Conservation (phyloP, 805 yeast species). For the Kazachstania bromeliacearum region DNA sequence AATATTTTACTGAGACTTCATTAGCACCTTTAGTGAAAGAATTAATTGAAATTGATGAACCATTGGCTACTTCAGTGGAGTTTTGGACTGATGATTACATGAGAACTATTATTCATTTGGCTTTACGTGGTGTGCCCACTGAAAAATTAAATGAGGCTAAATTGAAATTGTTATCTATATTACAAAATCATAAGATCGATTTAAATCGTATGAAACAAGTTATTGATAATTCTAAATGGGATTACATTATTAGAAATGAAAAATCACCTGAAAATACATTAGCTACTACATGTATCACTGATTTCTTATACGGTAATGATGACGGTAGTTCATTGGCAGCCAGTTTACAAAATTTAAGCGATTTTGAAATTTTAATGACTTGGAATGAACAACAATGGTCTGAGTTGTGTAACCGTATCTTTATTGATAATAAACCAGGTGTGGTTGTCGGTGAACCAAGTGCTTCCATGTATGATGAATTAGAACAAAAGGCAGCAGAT, state of each 20-base stretch:
- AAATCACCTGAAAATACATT: slow-evolving; percentile 47
- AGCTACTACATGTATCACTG: slow-evolving; percentile 60
- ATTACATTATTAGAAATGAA: slow-evolving; percentile 52
- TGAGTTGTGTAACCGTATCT: slow-evolving; percentile 38
- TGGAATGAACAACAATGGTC: slow-evolving; percentile 73
- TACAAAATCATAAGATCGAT: slow-evolving; percentile 57
- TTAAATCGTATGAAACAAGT: slow-evolving; percentile 56
- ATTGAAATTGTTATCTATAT: slow-evolving; percentile 37
- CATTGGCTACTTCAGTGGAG: slow-evolving; percentile 63
- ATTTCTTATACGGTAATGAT: slow-evolving; percentile 67
- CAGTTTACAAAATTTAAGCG: slow-evolving; percentile 48
- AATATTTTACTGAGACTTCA: slow-evolving; percentile 68
- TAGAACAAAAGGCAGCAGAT: slow-evolving; percentile 43
- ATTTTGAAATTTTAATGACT: slow-evolving; percentile 39
- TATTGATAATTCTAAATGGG: slow-evolving; percentile 54
- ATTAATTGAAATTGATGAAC: slow-evolving; percentile 74
- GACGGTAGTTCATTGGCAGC: slow-evolving; percentile 49
- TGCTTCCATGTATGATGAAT: slow-evolving; percentile 39
- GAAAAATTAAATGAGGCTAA: slow-evolving; percentile 49
- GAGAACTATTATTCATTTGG: slow-evolving; percentile 46
- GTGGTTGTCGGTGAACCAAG: slow-evolving; percentile 66
- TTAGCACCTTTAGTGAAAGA: slow-evolving; percentile 62
- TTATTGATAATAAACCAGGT: slow-evolving; percentile 55
- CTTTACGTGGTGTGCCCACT: slow-evolving; percentile 68
- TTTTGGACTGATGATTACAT: slow-evolving; percentile 68